A percentile compares a stretch with the other conserved stretches of the same genome.
Conservation (phyloP, 768 basidiomycete genomes). For the Pleurotus pulmonarius region DNA sequence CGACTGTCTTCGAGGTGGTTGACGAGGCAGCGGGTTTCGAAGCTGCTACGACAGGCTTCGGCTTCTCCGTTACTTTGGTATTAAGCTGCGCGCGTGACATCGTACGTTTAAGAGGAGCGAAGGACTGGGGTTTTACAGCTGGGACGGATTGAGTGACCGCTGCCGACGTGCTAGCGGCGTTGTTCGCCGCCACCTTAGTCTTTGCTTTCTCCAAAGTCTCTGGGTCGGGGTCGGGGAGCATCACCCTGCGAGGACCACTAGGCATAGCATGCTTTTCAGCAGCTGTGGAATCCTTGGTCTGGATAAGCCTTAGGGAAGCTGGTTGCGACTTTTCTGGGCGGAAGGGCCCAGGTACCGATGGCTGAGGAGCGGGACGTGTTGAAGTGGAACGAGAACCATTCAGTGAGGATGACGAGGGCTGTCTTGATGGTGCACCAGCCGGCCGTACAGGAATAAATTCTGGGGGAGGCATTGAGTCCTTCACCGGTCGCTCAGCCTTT, state of each 20-base stretch:
- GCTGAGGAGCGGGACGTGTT: conserved; percentile 1
- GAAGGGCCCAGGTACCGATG: conserved; percentile 1
- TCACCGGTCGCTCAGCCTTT: conserved; percentile 3
- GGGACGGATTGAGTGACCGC: neutral
- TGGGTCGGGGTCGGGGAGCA: conserved; percentile 1
- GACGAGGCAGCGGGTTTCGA: neutral
- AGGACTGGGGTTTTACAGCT: neutral
- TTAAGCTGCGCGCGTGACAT: neutral
- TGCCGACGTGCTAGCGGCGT: neutral
- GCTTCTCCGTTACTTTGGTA: neutral
- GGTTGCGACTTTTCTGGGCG: neutral
- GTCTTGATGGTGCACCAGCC: conserved; percentile 1
- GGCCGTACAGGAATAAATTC: conserved; percentile 25
- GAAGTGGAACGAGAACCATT: conserved; percentile 12
- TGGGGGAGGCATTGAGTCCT: conserved; percentile 19
- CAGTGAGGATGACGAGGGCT: conserved; percentile 13
- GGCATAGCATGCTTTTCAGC: conserved; percentile 5
- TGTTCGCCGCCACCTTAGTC: neutral
- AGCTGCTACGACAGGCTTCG: neutral
- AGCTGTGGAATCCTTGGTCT: neutral
- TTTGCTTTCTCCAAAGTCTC: neutral
- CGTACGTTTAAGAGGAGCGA: conserved; percentile 1
- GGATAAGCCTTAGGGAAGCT: neutral
- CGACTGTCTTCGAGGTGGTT: neutral
- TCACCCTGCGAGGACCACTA: neutral